phyloP scores from a whole-genome alignment of 306 rosid genomes.

The Bauhinia variegata region DNA sequence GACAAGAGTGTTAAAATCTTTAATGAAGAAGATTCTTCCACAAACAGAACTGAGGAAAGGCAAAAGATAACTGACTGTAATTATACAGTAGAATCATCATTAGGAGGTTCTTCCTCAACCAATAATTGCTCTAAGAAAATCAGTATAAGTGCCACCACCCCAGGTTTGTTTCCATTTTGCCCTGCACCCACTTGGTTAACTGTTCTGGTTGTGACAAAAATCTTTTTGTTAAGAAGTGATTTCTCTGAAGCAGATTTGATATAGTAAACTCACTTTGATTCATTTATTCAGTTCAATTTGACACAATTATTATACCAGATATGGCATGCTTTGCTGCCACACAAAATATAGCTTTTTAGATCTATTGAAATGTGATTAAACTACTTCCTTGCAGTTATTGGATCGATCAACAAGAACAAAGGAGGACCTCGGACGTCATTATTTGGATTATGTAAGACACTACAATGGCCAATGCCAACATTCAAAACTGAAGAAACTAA shows the following conservation, averaged over 20 bases:
- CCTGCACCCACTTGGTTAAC: background rate
- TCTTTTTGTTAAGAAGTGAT: background rate
- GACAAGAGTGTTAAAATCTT: conserved; percentile 18
- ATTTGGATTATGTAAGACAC: conserved; percentile 55
- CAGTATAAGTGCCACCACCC: conserved; percentile 22
- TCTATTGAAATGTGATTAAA: background rate
- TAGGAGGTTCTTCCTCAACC: conserved; percentile 15
- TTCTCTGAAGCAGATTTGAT: too few species aligned
- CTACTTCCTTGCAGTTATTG: conserved; percentile 40
- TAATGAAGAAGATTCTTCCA: conserved; percentile 22
- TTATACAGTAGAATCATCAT: conserved; percentile 26
- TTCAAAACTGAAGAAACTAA: conserved; percentile 47
- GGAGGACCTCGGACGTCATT: conserved; percentile 69
- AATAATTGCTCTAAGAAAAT: conserved; percentile 27
- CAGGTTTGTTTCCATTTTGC: conserved; percentile 50
- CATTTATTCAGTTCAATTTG: background rate
- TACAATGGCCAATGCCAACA: conserved; percentile 68
- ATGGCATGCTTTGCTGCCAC: too few species aligned
- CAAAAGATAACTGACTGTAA: conserved; percentile 23
- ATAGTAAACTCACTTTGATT: background rate
- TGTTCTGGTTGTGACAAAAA: too few species aligned
- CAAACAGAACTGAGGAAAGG: conserved; percentile 21
- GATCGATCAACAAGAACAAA: conserved; percentile 56
- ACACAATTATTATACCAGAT: background rate
- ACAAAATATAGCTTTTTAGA: background rate